Evolutionary conservation across 225 moss, liverwort and hornwort species (phyloP), one percentile per base, ranked within the genome.

Genomic region (Anthoceros angustus): DNA sequence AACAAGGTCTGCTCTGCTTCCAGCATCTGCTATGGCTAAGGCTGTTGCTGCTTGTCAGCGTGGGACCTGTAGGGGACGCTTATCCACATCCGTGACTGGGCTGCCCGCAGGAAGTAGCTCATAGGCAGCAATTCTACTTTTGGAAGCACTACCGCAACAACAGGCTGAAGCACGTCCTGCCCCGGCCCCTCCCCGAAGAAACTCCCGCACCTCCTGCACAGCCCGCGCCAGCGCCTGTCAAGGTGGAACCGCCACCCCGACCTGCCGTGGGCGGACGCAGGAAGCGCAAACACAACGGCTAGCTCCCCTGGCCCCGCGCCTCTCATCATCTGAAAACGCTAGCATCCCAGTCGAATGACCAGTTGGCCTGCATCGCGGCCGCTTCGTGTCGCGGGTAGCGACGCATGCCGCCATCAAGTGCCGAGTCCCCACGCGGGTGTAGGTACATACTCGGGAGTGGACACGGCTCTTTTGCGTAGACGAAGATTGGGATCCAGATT

Each of bases 91-190:
- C 11, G 8, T 68, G 25, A 6, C 12, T 38, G n/a, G 11, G 25
- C 55, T 64, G 14, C 68, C 41, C 72, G 68, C 86, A 86, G 91
- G 95, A 98, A 76, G 67, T 89, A 72, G 95, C 87, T 23, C 95
- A 98, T 75, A 83, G 95, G 26, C 95, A 98, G 75, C 95, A 98
- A 69, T 98, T 86, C 66, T 88, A 86, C 66, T 86, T 83, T 72
- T 98, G 95, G 95, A 98, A 91, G 68, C 84, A 88, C 72, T 77
- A 87, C 72, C 80, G 95, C 41, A 98, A 86, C 66, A 98, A 98
- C 65, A 85, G 95, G 63, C 63, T 95, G 82, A 91, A 95, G 72
- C 88, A 95, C 68, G 88, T 92, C 41, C 70, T 86, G 42, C 87
- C 91, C 69, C 83, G 91, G 40, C 86, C 88, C 63, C 75, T 98